phyloP scores from a whole-genome alignment of 768 basidiomycete species.

The Strobilomyces dryophilus region DNA sequence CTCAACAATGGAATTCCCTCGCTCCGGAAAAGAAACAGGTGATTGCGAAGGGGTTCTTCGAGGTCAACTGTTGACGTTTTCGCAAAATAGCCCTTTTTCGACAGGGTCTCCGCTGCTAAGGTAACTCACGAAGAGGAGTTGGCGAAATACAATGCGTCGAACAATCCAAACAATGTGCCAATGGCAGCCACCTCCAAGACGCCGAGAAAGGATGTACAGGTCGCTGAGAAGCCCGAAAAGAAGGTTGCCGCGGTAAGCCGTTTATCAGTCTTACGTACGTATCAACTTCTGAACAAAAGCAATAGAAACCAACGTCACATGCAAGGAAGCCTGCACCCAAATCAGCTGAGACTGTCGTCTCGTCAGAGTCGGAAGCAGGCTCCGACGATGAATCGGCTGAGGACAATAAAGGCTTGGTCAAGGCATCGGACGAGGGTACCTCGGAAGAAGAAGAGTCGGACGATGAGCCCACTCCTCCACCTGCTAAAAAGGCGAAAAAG shows the following conservation, averaged over 20 bases:
- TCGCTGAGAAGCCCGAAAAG: slow-evolving; percentile 26
- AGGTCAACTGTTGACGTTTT: neutral
- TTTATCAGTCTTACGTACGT: slow-evolving; percentile 7
- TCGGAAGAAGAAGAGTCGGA: slow-evolving; percentile 27
- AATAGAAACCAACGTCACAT: slow-evolving; percentile 18
- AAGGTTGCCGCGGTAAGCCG: slow-evolving; percentile 22
- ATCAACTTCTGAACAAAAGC: slow-evolving; percentile 9
- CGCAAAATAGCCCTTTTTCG: slow-evolving; percentile 27
- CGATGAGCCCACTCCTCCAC: slow-evolving; percentile 25
- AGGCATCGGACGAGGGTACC: slow-evolving; percentile 19
- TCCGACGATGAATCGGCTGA: slow-evolving; percentile 23
- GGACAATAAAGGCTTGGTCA: slow-evolving; percentile 20
- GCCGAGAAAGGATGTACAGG: slow-evolving; percentile 23
- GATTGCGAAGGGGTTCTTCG: slow-evolving; percentile 25
- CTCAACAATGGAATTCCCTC: slow-evolving; percentile 71
- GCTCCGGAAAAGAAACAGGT: slow-evolving; percentile 70
- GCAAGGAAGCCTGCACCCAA: slow-evolving; percentile 22
- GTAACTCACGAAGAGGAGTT: slow-evolving; percentile 60
- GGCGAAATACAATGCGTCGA: slow-evolving; percentile 57
- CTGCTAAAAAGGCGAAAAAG: slow-evolving; percentile 29
- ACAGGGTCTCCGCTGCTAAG: slow-evolving; percentile 54
- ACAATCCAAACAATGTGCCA: slow-evolving; percentile 45
- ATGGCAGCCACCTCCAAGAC: slow-evolving; percentile 41
- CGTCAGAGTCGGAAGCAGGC: slow-evolving; percentile 29
- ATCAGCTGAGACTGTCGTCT: slow-evolving; percentile 21